These are phyloP conservation scores for Pichia gijzeniarum DNA, from an alignment of 805 yeast genomes.

Conservation along the genomic window DNA sequence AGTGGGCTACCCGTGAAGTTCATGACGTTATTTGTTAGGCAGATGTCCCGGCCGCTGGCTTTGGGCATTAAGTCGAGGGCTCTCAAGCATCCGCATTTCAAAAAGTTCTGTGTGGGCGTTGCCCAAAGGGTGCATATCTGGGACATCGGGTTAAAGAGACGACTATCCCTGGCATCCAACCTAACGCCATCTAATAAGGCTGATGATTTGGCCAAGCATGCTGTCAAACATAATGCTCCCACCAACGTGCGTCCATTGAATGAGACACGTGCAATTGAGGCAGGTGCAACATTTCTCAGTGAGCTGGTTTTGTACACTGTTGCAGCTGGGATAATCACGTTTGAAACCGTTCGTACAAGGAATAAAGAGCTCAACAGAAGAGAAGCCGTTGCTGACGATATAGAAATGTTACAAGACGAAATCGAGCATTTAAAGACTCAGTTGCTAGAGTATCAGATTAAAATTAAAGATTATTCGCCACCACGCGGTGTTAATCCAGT, in stretches of 20 bases:
- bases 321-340: conserved; percentile 69
- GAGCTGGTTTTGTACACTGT: conserved; percentile 74
- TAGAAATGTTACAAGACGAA: conserved; percentile 61
- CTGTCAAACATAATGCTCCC: conserved; percentile 29
- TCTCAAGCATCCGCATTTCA: conserved; percentile 60
- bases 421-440: conserved; percentile 50
- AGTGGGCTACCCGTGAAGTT: conserved; percentile 73
- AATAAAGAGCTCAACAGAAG: conserved; percentile 42
- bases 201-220: conserved; percentile 23
- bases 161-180: not conserved
- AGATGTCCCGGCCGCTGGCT: conserved; percentile 76
- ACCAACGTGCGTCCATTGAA: not conserved
- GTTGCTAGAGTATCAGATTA: conserved; percentile 32
- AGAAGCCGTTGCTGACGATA: conserved; percentile 50
- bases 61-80: conserved; percentile 67
- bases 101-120: conserved; percentile 52
- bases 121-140: conserved; percentile 69
- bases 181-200: not conserved
- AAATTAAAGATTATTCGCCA: conserved; percentile 42
- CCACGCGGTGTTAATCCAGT: conserved; percentile 42
- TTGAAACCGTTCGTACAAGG: conserved; percentile 54
- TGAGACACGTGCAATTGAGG: conserved; percentile 70
- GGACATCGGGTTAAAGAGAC: not conserved
- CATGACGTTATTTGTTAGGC: conserved; percentile 63
- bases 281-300: conserved; percentile 48